Base-by-base conservation (phyloP, 2,329 filamentous ascomycete species). In the Apiospora kogelbergensis region DNA sequence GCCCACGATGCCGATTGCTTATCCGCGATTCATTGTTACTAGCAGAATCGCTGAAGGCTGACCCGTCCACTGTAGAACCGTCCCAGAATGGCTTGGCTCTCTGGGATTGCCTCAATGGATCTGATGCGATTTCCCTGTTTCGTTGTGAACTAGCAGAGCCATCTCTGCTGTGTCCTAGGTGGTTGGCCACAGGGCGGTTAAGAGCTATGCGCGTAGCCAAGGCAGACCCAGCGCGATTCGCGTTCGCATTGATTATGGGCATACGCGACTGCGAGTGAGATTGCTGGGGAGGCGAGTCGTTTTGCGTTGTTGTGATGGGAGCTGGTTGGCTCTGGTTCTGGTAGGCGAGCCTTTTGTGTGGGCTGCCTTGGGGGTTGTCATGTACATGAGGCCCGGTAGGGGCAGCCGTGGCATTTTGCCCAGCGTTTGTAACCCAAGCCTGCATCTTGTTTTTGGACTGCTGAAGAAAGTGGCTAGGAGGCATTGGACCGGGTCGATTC, bases 381-480 rank as follows among this genome's bases (percentile, higher is more conserved):
- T 73, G 71, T 67, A 69, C 74, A 63, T 74, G 71, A 45, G 68
- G 71, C 15, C 67, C 70, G 30, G 68, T 41, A 66, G 75, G 72
- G 67, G 71, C 71, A 65, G 76, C 69, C 67, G 76, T 72, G 67
- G 71, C 72, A 68, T 70, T 70, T 48, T 71, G 70, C 69, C 74
- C 77, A 41, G 74, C 74, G 69, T 73, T 78, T 30, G 76, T 76
- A 37, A 78, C 77, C 76, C 76, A 78, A 71, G 76, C 77, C 69
- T 78, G 77, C 77, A 78, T 78, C 70, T 77, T 78, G 22, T 68
- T 75, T 70, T 75, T 78, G 15, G 75, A 78, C 44, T 75, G 72
- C 70, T 77, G 75, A n/a, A 78, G 73, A 72, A 78, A 77, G 45
- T 75, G 72, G 69, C 73, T 76, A 24, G 75, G 74, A 68, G 75